A percentile compares a stretch with the other conserved stretches of the same genome.
Evolutionary conservation across 2,329 filamentous ascomycete species (phyloP).

Genomic region (Phaeosphaeriaceae sp.): DNA sequence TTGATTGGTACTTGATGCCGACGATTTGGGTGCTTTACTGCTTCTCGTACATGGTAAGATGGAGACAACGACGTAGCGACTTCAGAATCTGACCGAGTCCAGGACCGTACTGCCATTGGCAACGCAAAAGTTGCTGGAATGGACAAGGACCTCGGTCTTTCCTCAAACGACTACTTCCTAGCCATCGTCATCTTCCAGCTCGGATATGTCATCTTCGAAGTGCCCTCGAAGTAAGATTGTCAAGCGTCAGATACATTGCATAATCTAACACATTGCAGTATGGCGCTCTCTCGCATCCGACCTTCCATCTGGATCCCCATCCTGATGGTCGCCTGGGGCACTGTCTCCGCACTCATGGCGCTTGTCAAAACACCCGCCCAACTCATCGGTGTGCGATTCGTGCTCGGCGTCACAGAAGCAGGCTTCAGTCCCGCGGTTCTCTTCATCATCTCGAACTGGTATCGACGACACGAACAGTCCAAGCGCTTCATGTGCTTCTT

Average conservation of each 20-base stretch:
- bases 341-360: slow-evolving; percentile 25
- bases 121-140: slow-evolving; percentile 53
- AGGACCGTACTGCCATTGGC: slow-evolving; percentile 37
- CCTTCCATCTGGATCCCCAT: slow-evolving; percentile 29
- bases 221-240: slow-evolving; percentile 29
- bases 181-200: slow-evolving; percentile 32
- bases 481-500: slow-evolving; percentile 36
- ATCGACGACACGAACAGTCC: slow-evolving; percentile 30
- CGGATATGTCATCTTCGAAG: slow-evolving; percentile 31
- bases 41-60: slow-evolving; percentile 31
- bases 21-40: slow-evolving; percentile 33
- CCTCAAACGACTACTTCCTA: slow-evolving; percentile 60
- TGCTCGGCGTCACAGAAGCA: slow-evolving; percentile 33
- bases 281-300: slow-evolving; percentile 27
- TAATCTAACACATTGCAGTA: slow-evolving; percentile 15
- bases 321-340: slow-evolving; percentile 30
- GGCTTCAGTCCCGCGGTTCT: slow-evolving; percentile 32
- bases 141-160: slow-evolving; percentile 24
- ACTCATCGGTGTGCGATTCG: slow-evolving; percentile 28
- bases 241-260: no score
- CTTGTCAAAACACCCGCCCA: slow-evolving; percentile 27
- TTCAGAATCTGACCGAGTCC: not conserved
- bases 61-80: not conserved
- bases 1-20: slow-evolving; percentile 33
- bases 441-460: slow-evolving; percentile 36